phyloP scores from a whole-genome alignment of 805 yeast species.

The Ogataea zsoltii region DNA sequence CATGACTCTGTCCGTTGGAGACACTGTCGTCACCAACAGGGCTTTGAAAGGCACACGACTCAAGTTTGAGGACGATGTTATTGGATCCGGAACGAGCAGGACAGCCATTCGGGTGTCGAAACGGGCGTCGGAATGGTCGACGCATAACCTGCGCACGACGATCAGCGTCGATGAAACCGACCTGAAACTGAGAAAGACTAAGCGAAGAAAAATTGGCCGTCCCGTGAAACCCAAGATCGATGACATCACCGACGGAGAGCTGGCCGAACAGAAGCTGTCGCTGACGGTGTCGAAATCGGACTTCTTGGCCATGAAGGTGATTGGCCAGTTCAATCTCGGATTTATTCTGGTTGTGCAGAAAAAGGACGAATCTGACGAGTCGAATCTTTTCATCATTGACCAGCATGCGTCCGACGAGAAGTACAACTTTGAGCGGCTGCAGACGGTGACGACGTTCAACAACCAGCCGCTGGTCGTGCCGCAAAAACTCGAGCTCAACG shows the following conservation, averaged over 20 bases:
- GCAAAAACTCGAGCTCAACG: conserved; percentile 58
- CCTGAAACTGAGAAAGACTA: conserved; percentile 1
- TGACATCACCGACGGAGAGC: conserved; percentile 45
- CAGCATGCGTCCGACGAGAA: conserved; percentile 99
- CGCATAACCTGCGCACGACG: conserved; percentile 9
- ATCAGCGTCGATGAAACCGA: not conserved
- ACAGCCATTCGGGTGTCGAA: not conserved
- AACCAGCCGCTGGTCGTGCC: conserved; percentile 72
- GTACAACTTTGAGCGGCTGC: conserved; percentile 77
- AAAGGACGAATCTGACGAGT: conserved; percentile 33
- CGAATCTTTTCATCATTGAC: conserved; percentile 81
- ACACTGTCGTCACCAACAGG: conserved; percentile 4
- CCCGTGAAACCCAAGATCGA: conserved; percentile 28
- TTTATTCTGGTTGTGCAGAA: conserved; percentile 73
- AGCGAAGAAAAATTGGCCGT: not conserved
- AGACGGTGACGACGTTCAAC: conserved; percentile 54
- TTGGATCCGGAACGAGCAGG: not conserved
- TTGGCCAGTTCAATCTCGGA: conserved; percentile 96
- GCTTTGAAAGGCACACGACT: conserved; percentile 1
- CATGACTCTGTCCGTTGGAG: conserved; percentile 11
- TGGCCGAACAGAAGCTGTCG: conserved; percentile 59
- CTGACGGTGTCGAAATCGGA: conserved; percentile 69
- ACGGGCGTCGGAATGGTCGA: conserved; percentile 2
- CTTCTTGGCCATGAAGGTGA: conserved; percentile 69
- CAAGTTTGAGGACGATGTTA: conserved; percentile 4